Base-by-base conservation (phyloP, 345 rosid species). In the Eucalyptus cladocalyx region DNA sequence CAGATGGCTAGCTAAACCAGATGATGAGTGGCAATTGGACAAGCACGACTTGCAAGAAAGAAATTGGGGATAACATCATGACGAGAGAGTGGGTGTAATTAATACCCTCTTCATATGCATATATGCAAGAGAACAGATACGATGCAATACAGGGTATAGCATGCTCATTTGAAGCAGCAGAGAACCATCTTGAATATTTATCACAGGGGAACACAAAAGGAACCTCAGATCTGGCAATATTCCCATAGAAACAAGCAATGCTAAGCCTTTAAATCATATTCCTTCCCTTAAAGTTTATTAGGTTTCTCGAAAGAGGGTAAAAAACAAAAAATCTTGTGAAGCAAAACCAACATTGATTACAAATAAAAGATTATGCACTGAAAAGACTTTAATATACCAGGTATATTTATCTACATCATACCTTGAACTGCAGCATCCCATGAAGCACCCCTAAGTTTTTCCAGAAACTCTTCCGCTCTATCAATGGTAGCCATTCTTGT, bases 401-500 rank as follows among this genome's bases (percentile, higher is more conserved):
- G 88, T 90, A 89, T 53, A 15, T 87, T 40, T 86, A 88, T 87
- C 50, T 85, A 88, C 72, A 87, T n/a, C 88, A 76, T 93, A 97
- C 99, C 99, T 93, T 94, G 94, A 90, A 95, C 96, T 88, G 97
- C 97, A 76, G 98, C 93, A 92, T 92, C 91, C 99, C 96, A 95
- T 21, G 99, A 97, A 89, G 98, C 98, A 89, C 91, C 91, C 12
- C 97, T 94, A 91, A 96, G 96, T 95, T 95, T 94, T 91, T 97
- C 99, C 86, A 97, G 89, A 37, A 97, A 96, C 92, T 95, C 95
- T 80, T 91, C 92, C 30, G 98, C 97, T 90, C 94, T 96, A 62
- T 94, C 95, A 88, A 95, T 96, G 47, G 96, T 97, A 62, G 99
- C 99, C 99, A 97, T 96, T 94, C 95, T 97, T 91, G 91, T 93